Evolutionary conservation across 192 early-diverging fungal species (phyloP).

Genomic region (Coemansia sp.): DNA sequence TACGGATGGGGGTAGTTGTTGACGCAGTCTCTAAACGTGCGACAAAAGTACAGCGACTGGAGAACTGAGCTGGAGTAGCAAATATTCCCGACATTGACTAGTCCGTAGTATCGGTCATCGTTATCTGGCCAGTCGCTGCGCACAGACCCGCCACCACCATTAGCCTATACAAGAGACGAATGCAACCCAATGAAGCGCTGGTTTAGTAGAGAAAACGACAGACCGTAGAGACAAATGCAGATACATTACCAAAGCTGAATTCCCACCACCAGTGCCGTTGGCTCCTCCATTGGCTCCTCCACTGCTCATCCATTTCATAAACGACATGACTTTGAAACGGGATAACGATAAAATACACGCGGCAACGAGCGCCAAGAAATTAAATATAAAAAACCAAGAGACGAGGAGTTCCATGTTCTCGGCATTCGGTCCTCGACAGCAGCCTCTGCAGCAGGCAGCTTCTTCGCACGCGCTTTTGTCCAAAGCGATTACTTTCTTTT

Average conservation of each 20-base stretch:
- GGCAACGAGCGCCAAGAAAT: background rate
- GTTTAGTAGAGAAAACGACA: background rate
- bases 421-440: background rate
- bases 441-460: background rate
- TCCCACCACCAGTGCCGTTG: conserved; percentile 20
- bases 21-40: conserved; percentile 91
- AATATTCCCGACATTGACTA: conserved; percentile 77
- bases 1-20: conserved; percentile 67
- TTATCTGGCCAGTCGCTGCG: conserved; percentile 54
- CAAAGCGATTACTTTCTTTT: background rate
- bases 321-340: too few relatives aligned
- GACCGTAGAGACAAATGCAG: background rate
- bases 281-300: conserved; percentile 14
- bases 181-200: background rate
- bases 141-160: conserved; percentile 13
- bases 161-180: conserved; percentile 15
- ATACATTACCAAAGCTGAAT: conserved; percentile 9
- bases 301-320: conserved; percentile 68
- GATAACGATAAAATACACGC: background rate
- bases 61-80: conserved; percentile 95
- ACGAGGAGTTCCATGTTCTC: background rate
- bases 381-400: background rate
- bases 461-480: background rate
- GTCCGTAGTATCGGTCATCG: conserved; percentile 78
- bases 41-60: conserved; percentile 93